Evolutionary conservation across 2,329 filamentous ascomycete genomes (phyloP), one percentile per base, ranked within the genome.

Genomic region (Trichoderma simmonsii): DNA sequence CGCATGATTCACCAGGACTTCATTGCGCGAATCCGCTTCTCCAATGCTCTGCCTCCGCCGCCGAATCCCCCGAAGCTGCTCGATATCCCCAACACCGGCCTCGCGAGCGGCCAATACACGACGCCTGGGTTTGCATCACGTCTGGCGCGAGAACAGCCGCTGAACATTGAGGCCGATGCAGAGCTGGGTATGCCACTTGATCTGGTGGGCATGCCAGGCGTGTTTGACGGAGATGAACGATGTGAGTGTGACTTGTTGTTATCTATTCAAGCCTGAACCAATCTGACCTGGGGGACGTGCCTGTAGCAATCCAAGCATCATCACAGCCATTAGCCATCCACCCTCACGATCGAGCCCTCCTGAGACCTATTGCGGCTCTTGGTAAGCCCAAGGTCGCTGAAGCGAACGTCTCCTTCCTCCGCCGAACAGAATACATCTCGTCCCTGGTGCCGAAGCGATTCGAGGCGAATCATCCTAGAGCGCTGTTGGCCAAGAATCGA

Each of bases 151-250:
- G 94, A 97, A 79, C 96, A 98, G 84, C 93, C 95, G 67, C 86
- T 97, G 63, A 98, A 98, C 79, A 96, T 99, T 73, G 96, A 99
- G 83, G 94, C 94, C 34, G 96, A 99, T 88, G 96, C 95, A 9
- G 96, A 99, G 85, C 88, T 98, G 77, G 96, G 96, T 72, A 98
- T 99, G 96, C 94, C 95, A 73, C 90, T 99, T 79, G 95, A 98
- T 81, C 84, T 99, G 76, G 92, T 98, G 72, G 96, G 96, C 78
- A 93, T 98, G 84, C 95, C 95, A 7, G 94, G 95, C 34, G 91
- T 98, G 71, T 98, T 98, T 79, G 91, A 98, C 78, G 95, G 95
- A 72, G 94, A 98, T 81, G 95, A 98, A 85, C 92, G 92, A 83
- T 94, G 95, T 98, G 86, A 81, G 79, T 76, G 4, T 51, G 43